Evolutionary conservation across 1,139 yeast species (phyloP).

Genomic region (Eremothecium gossypii): DNA sequence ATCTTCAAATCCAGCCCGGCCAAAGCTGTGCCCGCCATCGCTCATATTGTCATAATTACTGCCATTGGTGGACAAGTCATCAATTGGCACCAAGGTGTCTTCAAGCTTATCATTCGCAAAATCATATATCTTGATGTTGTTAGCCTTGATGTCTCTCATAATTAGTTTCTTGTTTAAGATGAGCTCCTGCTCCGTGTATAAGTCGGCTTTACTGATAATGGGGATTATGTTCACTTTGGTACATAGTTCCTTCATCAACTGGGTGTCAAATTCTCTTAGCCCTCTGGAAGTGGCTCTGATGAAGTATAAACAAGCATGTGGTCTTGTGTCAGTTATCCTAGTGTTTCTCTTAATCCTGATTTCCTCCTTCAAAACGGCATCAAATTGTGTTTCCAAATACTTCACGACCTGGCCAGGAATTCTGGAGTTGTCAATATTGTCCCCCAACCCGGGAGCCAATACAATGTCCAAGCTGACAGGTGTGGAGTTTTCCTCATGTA

Average conservation of each 20-base stretch:
- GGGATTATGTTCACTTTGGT: conserved; percentile 50
- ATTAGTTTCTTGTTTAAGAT: conserved; percentile 37
- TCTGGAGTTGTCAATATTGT: conserved; percentile 30
- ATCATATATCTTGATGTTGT: conserved; percentile 42
- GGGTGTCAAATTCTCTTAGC: conserved; percentile 38
- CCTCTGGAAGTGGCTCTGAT: conserved; percentile 51
- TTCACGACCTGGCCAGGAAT: conserved; percentile 36
- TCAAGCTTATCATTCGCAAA: conserved; percentile 35
- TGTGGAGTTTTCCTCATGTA: conserved; percentile 34
- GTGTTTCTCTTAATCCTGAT: conserved; percentile 49
- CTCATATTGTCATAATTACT: not conserved
- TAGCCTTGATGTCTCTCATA: conserved; percentile 35
- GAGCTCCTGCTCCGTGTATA: conserved; percentile 43
- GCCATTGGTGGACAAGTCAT: conserved; percentile 22
- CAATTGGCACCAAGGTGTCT: conserved; percentile 21
- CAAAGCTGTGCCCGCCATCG: conserved; percentile 1
- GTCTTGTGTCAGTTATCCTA: conserved; percentile 45
- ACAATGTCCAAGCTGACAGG: conserved; percentile 36
- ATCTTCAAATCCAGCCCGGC: conserved; percentile 20
- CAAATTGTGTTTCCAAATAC: conserved; percentile 49
- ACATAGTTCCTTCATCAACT: conserved; percentile 42
- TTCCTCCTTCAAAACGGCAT: conserved; percentile 49
- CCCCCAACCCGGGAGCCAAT: conserved; percentile 41
- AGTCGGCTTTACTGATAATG: conserved; percentile 48
- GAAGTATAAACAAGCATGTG: conserved; percentile 56